These are phyloP conservation scores for Scalesia atractyloides DNA, from an alignment of 129 eudicot species.

Conservation along the genomic window DNA sequence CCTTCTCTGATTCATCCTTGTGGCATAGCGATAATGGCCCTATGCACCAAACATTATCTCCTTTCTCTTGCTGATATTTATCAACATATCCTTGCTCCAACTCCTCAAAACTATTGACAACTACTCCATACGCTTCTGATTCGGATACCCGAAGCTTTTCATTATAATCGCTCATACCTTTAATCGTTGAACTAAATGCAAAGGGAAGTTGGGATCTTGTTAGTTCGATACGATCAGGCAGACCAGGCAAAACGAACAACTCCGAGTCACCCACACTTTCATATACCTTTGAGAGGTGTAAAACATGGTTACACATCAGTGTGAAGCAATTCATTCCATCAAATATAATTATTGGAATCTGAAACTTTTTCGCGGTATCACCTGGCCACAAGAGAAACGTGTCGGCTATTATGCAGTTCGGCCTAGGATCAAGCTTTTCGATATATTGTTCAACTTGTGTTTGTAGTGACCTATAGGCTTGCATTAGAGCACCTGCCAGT, in stretches of 20 bases:
- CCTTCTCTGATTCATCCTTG: conserved; percentile 28
- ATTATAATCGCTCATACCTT: not conserved
- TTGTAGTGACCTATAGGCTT: conserved; percentile 29
- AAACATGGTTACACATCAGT: conserved; percentile 41
- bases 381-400: conserved; percentile 42
- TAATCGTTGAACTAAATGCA: conserved; percentile 17
- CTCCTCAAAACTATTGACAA: conserved; percentile 51
- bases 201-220: conserved; percentile 47
- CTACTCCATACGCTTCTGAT: conserved; percentile 36
- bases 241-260: conserved; percentile 46
- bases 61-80: conserved; percentile 32
- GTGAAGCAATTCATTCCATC: conserved; percentile 66
- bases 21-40: conserved; percentile 49
- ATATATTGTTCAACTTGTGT: conserved; percentile 32
- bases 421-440: conserved; percentile 37
- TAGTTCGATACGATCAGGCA: conserved; percentile 58
- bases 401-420: conserved; percentile 46
- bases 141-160: conserved; percentile 31
- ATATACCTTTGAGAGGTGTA: conserved; percentile 28
- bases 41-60: conserved; percentile 43
- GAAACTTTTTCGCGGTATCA: conserved; percentile 46
- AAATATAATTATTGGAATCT: conserved; percentile 58
- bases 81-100: conserved; percentile 45
- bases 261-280: conserved; percentile 35
- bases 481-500: conserved; percentile 2